phyloP scores from a whole-genome alignment of 2,329 filamentous ascomycete genomes.

The Diaporthe vexans region DNA sequence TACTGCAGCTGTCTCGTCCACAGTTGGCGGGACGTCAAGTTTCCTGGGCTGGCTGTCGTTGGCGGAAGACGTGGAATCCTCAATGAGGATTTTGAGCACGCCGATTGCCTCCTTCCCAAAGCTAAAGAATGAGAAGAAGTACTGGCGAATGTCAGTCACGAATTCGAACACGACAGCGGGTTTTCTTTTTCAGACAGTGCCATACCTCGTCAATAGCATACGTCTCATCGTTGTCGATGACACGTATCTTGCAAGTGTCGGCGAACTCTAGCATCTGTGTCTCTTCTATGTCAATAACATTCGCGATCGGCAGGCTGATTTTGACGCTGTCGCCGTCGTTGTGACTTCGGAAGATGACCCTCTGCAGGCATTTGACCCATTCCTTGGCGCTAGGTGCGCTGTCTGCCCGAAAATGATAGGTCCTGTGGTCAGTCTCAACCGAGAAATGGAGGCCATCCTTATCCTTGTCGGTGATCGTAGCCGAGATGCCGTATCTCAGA shows the following conservation, averaged over 20 bases:
- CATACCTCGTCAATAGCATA: conserved; percentile 93
- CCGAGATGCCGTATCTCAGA: conserved; percentile 90
- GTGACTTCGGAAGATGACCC: conserved; percentile 94
- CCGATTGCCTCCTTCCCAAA: conserved; percentile 87
- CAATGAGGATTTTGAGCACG: conserved; percentile 80
- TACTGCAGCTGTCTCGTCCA: conserved; percentile 38
- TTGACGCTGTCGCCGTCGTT: conserved; percentile 98
- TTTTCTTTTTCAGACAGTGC: conserved; percentile 5
- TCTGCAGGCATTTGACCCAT: conserved; percentile 94
- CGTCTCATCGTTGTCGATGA: conserved; percentile 93
- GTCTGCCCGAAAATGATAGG: conserved; percentile 90
- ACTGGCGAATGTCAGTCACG: conserved; percentile 65
- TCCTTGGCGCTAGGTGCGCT: conserved; percentile 90
- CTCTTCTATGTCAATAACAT: conserved; percentile 93
- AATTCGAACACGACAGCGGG: neutral
- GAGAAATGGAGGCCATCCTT: conserved; percentile 84
- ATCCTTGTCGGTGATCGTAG: conserved; percentile 81
- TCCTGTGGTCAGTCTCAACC: conserved; percentile 85
- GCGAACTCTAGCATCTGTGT: conserved; percentile 92
- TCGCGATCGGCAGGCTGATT: conserved; percentile 89
- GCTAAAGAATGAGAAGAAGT: conserved; percentile 97
- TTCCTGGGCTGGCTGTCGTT: conserved; percentile 54
- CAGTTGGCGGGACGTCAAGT: conserved; percentile 20
- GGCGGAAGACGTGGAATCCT: conserved; percentile 67
- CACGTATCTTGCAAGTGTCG: conserved; percentile 92